These are phyloP conservation scores for Herpetomonas tarakana DNA, from an alignment of 208 protist genomes.

Conservation along the genomic window DNA sequence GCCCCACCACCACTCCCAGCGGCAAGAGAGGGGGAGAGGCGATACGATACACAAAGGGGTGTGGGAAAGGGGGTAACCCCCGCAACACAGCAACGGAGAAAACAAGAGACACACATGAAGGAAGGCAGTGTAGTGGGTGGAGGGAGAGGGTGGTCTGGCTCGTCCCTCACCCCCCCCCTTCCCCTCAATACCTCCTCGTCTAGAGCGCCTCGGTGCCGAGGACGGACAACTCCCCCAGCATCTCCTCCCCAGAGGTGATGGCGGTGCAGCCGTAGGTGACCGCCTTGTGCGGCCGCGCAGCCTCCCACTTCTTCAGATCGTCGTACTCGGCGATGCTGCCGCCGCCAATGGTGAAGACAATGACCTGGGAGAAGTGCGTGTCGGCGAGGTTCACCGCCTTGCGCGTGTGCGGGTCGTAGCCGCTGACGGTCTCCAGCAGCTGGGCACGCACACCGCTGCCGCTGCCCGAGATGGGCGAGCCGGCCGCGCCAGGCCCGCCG, in stretches of 20 bases:
- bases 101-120: no score
- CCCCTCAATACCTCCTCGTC: not conserved
- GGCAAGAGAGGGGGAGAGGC: no score
- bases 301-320: slow-evolving; percentile 86
- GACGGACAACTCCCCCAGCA: slow-evolving; percentile 62
- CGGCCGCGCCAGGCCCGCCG: slow-evolving; percentile 6
- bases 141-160: no score
- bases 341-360: slow-evolving; percentile 86
- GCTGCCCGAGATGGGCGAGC: not conserved
- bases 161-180: slow-evolving; percentile 1
- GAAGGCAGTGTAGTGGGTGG: no score
- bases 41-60: no score
- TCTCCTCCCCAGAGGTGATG: slow-evolving; percentile 70
- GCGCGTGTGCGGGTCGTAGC: slow-evolving; percentile 69
- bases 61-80: no score
- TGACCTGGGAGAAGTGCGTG: slow-evolving; percentile 75
- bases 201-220: slow-evolving; percentile 33
- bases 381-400: slow-evolving; percentile 57
- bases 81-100: no score
- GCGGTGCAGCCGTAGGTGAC: slow-evolving; percentile 89
- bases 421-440: slow-evolving; percentile 59
- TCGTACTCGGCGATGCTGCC: slow-evolving; percentile 87
- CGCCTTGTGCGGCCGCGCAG: slow-evolving; percentile 57
- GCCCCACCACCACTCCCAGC: no score
- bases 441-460: slow-evolving; percentile 15